Evolutionary conservation across 1,284 basidiomycete genomes (phyloP).

Genomic region (Calocybe gambosa): DNA sequence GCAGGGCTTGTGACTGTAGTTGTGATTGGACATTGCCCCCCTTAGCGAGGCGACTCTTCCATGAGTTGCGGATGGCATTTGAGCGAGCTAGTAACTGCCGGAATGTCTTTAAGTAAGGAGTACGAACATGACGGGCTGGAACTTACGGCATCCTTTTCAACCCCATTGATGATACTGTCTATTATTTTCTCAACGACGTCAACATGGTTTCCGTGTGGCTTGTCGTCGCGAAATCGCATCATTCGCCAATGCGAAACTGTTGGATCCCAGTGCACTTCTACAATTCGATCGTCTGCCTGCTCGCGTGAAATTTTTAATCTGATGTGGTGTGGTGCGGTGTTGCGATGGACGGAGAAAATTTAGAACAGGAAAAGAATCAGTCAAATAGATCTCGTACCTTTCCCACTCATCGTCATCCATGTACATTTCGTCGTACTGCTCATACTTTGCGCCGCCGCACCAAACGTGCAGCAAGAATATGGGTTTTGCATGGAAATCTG

Average conservation of each 20-base stretch:
- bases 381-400: conserved; percentile 43
- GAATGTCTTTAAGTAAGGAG: conserved; percentile 7
- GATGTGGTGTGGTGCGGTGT: conserved; percentile 1
- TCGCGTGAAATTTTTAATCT: conserved; percentile 84
- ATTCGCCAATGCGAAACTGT: conserved; percentile 69
- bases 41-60: conserved; percentile 53
- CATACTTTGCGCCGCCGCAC: conserved; percentile 72
- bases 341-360: conserved; percentile 2
- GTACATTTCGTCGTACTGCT: conserved; percentile 83
- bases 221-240: conserved; percentile 91
- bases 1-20: conserved; percentile 10
- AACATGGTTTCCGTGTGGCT: conserved; percentile 83
- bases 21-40: conserved; percentile 2
- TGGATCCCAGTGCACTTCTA: conserved; percentile 90
- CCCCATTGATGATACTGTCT: conserved; percentile 84
- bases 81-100: conserved; percentile 59
- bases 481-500: conserved; percentile 84
- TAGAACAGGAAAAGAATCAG: conserved; percentile 5
- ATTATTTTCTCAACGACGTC: conserved; percentile 82
- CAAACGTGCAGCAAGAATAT: conserved; percentile 80
- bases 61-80: conserved; percentile 54
- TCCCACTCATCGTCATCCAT: conserved; percentile 94
- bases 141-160: conserved; percentile 77
- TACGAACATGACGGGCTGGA: not conserved
- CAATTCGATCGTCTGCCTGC: conserved; percentile 89